Conservation (phyloP, 73 alveolate genomes). For the Paramecium biaurelia region DNA sequence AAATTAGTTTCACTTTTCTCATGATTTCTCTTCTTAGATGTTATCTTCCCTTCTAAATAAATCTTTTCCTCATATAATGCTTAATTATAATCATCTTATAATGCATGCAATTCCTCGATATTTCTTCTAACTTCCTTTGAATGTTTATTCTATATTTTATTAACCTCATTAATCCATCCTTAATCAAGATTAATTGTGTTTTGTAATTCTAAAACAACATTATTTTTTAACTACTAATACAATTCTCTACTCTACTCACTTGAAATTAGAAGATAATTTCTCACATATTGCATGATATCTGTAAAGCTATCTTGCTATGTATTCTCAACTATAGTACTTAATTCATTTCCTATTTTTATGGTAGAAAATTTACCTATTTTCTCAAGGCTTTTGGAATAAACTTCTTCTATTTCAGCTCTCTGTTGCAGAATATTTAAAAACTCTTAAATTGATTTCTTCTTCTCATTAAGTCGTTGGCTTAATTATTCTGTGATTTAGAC, state of each 20-base stretch:
- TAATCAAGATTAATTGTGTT: not conserved
- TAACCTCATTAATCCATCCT: not conserved
- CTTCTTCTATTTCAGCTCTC: conserved; percentile 47
- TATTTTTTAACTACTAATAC: not conserved
- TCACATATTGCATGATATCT: not conserved
- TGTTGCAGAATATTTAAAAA: not conserved
- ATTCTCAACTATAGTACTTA: not conserved
- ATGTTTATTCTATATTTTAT: not conserved
- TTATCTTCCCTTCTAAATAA: not conserved
- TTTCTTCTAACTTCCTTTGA: not conserved
- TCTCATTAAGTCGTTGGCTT: not conserved
- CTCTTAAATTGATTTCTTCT: not conserved
- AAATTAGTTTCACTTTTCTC: not conserved
- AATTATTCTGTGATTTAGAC: not conserved
- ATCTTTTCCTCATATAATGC: conserved; percentile 20
- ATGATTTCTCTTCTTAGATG: not conserved
- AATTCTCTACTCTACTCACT: not conserved
- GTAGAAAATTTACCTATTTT: not conserved
- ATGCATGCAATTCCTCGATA: not conserved
- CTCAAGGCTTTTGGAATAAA: not conserved
- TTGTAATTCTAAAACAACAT: conserved; percentile 10
- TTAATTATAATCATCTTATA: conserved; percentile 11
- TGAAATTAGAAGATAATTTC: not conserved
- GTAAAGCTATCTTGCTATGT: conserved; percentile 1
- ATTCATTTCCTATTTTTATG: not conserved